Conservation (phyloP, 768 basidiomycete genomes). For the Auriscalpium vulgare region DNA sequence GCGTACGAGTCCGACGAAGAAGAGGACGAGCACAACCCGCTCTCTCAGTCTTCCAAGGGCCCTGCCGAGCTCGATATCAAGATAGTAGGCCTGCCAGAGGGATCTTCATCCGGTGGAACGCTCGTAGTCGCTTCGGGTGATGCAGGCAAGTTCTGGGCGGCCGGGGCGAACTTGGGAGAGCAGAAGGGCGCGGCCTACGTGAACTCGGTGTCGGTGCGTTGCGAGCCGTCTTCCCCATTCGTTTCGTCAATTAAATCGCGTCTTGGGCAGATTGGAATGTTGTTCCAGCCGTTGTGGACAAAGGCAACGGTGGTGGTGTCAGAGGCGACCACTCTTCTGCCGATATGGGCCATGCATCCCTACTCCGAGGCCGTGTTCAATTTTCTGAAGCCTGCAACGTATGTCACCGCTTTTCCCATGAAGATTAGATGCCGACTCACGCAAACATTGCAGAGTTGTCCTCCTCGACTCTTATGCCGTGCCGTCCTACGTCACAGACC, state of each 20-base stretch:
- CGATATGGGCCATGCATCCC: slow-evolving; percentile 18
- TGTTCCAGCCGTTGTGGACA: slow-evolving; percentile 16
- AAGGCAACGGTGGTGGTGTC: slow-evolving; percentile 15
- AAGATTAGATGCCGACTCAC: neutral
- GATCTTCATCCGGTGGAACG: neutral
- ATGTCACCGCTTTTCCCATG: neutral
- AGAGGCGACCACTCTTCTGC: slow-evolving; percentile 11
- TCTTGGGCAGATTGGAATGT: slow-evolving; percentile 10
- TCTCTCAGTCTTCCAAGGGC: neutral
- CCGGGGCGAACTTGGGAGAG: slow-evolving; percentile 15
- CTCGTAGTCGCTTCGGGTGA: slow-evolving; percentile 15
- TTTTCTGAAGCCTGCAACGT: slow-evolving; percentile 14
- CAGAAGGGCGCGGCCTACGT: slow-evolving; percentile 8
- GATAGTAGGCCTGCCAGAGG: neutral
- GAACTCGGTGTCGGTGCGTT: slow-evolving; percentile 7
- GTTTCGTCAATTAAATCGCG: too few relatives aligned
- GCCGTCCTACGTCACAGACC: slow-evolving; percentile 13
- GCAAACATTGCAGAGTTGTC: slow-evolving; percentile 9
- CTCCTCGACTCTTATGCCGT: slow-evolving; percentile 17
- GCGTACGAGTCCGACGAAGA: slow-evolving; percentile 21
- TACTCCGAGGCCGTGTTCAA: slow-evolving; percentile 16
- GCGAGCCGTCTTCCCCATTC: neutral
- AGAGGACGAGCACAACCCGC: slow-evolving; percentile 20
- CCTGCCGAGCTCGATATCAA: neutral
- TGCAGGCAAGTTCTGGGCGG: slow-evolving; percentile 16